Percentiles rank a stretch among this genome's conserved stretches.
These are phyloP conservation scores for Eimeria tenella DNA, from an alignment of 169 alveolate species.

Conservation along the genomic window DNA sequence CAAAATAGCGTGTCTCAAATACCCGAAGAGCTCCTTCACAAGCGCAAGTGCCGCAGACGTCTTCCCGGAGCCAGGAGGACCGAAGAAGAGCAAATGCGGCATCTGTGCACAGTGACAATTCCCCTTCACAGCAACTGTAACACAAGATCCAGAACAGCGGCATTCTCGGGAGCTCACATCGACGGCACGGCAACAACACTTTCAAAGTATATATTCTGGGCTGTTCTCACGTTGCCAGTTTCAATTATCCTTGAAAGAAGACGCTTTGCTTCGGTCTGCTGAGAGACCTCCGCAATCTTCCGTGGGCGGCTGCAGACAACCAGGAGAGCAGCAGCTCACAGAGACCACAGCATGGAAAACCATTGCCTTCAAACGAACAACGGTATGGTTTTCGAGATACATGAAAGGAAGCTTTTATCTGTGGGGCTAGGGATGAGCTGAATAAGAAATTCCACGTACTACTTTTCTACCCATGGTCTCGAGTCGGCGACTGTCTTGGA, in stretches of 20 bases:
- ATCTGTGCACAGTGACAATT: constrained; percentile 62
- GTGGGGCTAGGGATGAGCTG: neutral
- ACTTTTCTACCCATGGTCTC: constrained; percentile 64
- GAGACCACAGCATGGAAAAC: too few relatives aligned
- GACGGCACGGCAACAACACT: neutral
- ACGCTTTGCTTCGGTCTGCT: constrained; percentile 77
- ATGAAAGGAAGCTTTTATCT: too few relatives aligned
- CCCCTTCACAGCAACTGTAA: too few relatives aligned
- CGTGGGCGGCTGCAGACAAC: constrained; percentile 77
- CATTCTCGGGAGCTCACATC: neutral
- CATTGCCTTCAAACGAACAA: too few relatives aligned
- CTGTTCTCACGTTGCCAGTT: constrained; percentile 72
- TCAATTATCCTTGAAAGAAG: constrained; percentile 65
- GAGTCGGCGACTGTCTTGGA: constrained; percentile 31
- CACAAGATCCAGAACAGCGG: neutral
- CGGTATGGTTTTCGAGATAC: too few relatives aligned
- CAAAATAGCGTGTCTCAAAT: neutral
- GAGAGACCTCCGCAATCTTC: constrained; percentile 75
- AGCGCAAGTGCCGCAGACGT: constrained; percentile 96
- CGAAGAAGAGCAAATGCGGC: constrained; percentile 86
- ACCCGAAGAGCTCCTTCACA: constrained; percentile 95
- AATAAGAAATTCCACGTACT: constrained; percentile 2
- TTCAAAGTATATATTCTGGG: neutral
- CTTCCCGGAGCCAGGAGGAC: constrained; percentile 98
- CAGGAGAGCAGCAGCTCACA: neutral